Conservation (phyloP, 768 basidiomycete genomes). For the Daedaleopsis sinensis region DNA sequence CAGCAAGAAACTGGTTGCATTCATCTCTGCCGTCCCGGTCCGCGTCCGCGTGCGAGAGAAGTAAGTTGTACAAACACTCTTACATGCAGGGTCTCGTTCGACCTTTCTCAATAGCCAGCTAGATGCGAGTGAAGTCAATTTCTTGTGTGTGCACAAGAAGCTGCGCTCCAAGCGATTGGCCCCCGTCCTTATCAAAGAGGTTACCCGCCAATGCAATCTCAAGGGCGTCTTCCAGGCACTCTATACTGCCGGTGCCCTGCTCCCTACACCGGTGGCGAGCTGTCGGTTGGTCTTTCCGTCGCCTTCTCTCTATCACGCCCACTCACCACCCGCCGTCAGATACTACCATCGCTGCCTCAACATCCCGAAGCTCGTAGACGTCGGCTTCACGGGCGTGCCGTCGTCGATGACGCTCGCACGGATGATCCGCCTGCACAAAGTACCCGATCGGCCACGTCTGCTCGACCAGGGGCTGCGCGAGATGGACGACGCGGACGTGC, state of each 20-base stretch:
- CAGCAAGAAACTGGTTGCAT: constrained; percentile 93
- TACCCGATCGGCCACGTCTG: constrained; percentile 53
- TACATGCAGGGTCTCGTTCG: neutral
- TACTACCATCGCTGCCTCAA: constrained; percentile 94
- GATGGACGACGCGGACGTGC: constrained; percentile 82
- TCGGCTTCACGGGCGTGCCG: constrained; percentile 87
- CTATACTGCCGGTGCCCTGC: constrained; percentile 91
- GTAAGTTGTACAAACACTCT: constrained; percentile 47
- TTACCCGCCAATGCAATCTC: constrained; percentile 90
- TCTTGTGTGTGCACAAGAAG: constrained; percentile 97
- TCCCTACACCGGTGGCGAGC: constrained; percentile 91
- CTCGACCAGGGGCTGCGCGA: constrained; percentile 71
- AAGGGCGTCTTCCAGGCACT: constrained; percentile 95
- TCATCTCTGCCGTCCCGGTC: constrained; percentile 93
- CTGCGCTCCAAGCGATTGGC: constrained; percentile 92
- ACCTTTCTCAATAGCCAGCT: constrained; percentile 53
- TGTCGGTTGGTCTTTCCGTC: constrained; percentile 59
- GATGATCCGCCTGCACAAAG: constrained; percentile 76
- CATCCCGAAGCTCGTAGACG: constrained; percentile 88
- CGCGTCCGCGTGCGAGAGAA: constrained; percentile 80
- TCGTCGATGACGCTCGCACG: constrained; percentile 89
- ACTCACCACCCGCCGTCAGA: constrained; percentile 40
- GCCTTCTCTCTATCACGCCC: neutral
- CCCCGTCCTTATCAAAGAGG: constrained; percentile 96
- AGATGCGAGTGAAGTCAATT: constrained; percentile 89